Evolutionary conservation across 2,329 filamentous ascomycete genomes (phyloP).

Genomic region (Sporothrix brasiliensis): DNA sequence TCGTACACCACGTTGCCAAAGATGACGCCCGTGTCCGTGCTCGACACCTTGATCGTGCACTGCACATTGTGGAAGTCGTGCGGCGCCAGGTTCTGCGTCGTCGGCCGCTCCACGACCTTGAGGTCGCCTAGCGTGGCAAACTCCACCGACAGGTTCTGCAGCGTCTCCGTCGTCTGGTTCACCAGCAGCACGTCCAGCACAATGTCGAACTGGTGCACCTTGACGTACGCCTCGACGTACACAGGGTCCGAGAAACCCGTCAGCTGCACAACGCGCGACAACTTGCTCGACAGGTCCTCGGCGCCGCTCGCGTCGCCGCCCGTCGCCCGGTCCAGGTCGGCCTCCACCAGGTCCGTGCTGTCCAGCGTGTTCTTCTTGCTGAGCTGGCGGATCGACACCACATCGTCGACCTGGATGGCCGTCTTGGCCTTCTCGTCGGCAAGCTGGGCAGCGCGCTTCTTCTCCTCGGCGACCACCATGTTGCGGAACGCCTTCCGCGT

Average conservation of each 20-base stretch:
- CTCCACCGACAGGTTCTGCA: conserved; percentile 96
- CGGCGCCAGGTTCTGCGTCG: conserved; percentile 90
- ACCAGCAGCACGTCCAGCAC: conserved; percentile 94
- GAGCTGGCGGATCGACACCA: conserved; percentile 88
- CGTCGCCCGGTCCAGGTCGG: conserved; percentile 91
- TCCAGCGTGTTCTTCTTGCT: conserved; percentile 86
- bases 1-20: conserved; percentile 99
- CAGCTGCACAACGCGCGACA: conserved; percentile 93
- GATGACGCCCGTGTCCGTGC: conserved; percentile 94
- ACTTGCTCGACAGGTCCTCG: conserved; percentile 89
- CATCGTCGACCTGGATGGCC: conserved; percentile 93
- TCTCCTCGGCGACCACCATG: conserved; percentile 97
- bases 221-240: conserved; percentile 98
- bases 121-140: conserved; percentile 98
- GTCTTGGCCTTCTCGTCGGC: conserved; percentile 90
- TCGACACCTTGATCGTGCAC: conserved; percentile 94
- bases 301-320: conserved; percentile 77
- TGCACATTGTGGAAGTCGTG: conserved; percentile 99
- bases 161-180: conserved; percentile 94
- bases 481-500: conserved; percentile 93
- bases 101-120: conserved; percentile 95
- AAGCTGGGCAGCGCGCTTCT: conserved; percentile 94
- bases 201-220: conserved; percentile 98
- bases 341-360: conserved; percentile 80
- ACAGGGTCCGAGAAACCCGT: conserved; percentile 98